Conservation (phyloP, 2,329 filamentous ascomycete species). For the Fonsecaea multimorphosa region DNA sequence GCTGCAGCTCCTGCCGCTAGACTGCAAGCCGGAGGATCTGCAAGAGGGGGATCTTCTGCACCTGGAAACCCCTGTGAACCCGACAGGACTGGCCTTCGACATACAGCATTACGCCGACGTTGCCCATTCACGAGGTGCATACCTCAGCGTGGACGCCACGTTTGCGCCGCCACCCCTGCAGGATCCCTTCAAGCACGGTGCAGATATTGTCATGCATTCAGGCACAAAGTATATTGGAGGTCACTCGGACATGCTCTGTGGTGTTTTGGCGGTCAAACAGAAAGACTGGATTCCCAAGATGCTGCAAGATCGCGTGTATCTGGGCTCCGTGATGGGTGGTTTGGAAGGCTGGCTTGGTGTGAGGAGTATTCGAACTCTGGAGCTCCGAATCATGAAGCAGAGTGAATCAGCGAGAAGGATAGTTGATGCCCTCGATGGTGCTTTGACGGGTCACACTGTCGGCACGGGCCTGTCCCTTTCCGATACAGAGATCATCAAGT, state of each 20-base stretch:
- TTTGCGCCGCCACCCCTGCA: constrained; percentile 90
- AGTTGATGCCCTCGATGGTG: constrained; percentile 71
- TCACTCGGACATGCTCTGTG: constrained; percentile 91
- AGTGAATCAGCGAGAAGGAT: constrained; percentile 71
- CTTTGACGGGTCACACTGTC: constrained; percentile 50
- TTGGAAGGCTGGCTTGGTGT: constrained; percentile 93
- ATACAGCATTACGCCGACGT: constrained; percentile 73
- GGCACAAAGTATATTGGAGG: constrained; percentile 97
- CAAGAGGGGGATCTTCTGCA: constrained; percentile 82
- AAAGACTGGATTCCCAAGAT: constrained; percentile 67
- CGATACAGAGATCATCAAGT: constrained; percentile 55
- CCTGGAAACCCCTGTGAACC: constrained; percentile 93
- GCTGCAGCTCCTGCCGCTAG: constrained; percentile 73
- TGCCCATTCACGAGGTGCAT: constrained; percentile 74
- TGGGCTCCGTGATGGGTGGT: constrained; percentile 86
- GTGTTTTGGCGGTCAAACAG: constrained; percentile 72
- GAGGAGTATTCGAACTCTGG: constrained; percentile 81
- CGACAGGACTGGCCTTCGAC: constrained; percentile 78
- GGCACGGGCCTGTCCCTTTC: constrained; percentile 48
- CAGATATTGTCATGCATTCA: constrained; percentile 87
- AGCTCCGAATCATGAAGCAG: constrained; percentile 80
- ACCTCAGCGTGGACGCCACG: constrained; percentile 84
- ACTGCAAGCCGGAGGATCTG: constrained; percentile 70
- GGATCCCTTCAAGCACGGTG: constrained; percentile 81
- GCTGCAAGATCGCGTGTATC: constrained; percentile 70